A percentile compares a stretch with the other conserved stretches of the same genome.
These are phyloP conservation scores for Nitzschia putrida DNA, from an alignment of 108 stramenopile species.

Conservation along the genomic window DNA sequence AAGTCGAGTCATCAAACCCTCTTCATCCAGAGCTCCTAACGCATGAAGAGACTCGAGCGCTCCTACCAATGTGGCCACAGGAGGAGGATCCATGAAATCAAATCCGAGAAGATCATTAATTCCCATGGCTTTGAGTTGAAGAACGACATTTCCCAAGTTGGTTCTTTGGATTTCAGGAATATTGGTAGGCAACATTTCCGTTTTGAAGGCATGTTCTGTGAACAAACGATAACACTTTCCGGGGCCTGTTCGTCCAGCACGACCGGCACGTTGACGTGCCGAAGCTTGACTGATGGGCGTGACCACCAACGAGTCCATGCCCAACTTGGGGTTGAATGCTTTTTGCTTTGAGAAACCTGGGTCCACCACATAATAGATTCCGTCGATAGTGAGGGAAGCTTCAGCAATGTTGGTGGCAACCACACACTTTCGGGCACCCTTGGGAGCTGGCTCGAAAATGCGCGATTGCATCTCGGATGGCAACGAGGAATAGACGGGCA, in stretches of 20 bases:
- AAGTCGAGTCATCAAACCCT: constrained; percentile 91
- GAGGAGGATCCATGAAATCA: constrained; percentile 99
- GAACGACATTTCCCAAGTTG: constrained; percentile 93
- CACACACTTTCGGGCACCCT: constrained; percentile 91
- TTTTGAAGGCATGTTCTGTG: constrained; percentile 91
- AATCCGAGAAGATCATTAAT: constrained; percentile 96
- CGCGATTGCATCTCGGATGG: constrained; percentile 99
- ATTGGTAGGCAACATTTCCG: constrained; percentile 92
- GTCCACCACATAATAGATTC: constrained; percentile 99
- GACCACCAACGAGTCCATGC: constrained; percentile 97
- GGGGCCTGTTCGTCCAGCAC: constrained; percentile 97
- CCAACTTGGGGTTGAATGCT: constrained; percentile 96
- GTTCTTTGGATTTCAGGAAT: constrained; percentile 97
- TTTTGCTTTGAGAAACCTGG: constrained; percentile 98
- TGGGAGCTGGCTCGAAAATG: constrained; percentile 98
- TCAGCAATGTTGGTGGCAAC: constrained; percentile 99
- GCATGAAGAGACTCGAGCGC: constrained; percentile 96
- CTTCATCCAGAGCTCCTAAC: constrained; percentile 96
- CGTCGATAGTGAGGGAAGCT: constrained; percentile 98
- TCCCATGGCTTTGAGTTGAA: constrained; percentile 97
- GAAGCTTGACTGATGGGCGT: constrained; percentile 97
- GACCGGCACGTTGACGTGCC: constrained; percentile 90
- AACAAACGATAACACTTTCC: constrained; percentile 98
- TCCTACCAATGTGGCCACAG: constrained; percentile 93
- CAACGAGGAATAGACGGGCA: constrained; percentile 96